A percentile compares a stretch with the other conserved stretches of the same genome.
Conservation (phyloP, 371 early-diverging fungal genomes). For the Mortierella sp. region DNA sequence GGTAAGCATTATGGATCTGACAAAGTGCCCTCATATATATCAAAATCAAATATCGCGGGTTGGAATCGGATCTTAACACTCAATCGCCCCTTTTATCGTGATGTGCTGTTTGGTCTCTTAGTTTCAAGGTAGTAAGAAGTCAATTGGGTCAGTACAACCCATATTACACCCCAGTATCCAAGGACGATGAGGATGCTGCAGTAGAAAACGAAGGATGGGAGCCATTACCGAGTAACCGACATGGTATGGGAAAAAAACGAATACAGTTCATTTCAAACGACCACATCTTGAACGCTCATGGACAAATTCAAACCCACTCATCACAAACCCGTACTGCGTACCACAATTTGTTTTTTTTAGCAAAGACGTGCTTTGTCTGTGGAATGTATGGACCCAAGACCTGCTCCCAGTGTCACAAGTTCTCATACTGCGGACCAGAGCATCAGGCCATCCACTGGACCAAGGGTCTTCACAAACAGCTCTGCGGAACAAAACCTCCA, state of each 20-base stretch:
- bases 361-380: constrained; percentile 75
- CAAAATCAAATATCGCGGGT: no score
- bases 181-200: constrained; percentile 50
- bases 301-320: no score
- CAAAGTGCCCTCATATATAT: no score
- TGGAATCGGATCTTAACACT: no score
- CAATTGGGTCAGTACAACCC: constrained; percentile 89
- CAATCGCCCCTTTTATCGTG: no score
- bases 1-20: no score
- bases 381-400: constrained; percentile 81
- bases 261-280: neutral
- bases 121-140: constrained; percentile 87
- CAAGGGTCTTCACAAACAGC: constrained; percentile 75
- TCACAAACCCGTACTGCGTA: no score
- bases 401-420: constrained; percentile 82
- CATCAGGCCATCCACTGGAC: constrained; percentile 93
- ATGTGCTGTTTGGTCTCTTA: constrained; percentile 29
- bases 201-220: constrained; percentile 54
- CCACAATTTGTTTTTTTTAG: constrained; percentile 15
- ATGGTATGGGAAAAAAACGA: constrained; percentile 20
- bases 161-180: constrained; percentile 66
- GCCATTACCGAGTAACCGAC: constrained; percentile 34
- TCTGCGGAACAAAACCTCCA: constrained; percentile 61
- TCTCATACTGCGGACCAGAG: constrained; percentile 83
- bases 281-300: no score